Base-by-base conservation (phyloP, 2,329 filamentous ascomycete genomes). In the Mariannaea sp. region DNA sequence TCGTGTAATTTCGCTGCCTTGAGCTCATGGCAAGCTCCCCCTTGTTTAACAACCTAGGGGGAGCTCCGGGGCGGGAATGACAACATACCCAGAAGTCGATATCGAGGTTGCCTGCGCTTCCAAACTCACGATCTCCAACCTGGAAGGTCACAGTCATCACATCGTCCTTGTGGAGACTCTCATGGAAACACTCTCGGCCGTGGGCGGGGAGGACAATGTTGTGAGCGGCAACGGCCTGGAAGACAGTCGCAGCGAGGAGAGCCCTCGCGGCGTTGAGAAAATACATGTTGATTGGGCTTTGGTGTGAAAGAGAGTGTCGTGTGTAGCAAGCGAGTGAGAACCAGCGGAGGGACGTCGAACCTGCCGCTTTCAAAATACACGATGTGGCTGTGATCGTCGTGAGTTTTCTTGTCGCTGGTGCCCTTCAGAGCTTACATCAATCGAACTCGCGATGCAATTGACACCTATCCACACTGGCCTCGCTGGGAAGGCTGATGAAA, bases 101-200 rank as follows among this genome's bases (percentile, higher is more conserved):
- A 65, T 97, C 92, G 55, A 99, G 79, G 70, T 97, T 97, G 27
- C 93, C 93, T 53, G 92, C 92, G 46, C 89, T 90, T 45, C 93
- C 93, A 75, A 96, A 97, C 73, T 99, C 94, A 64, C 93, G 82
- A 73, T 99, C 94, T 70, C 94, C 94, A 54, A 97, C 93, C 78
- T 97, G 94, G 81, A 95, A 99, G 24, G 92, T 96, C 55, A 99
- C 92, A 7, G 92, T 97, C 94, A 99, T 99, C 75, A 88, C 90
- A 79, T 99, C 94, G 74, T 96, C 94, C 72, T 83, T 85, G 79
- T 96, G 93, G 55, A 99, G 85, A 66, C 80, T 76, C 79, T 99
- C 94, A 80, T 96, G 90, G 82, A 97, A 99, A 80, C 94, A 99
- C 80, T 99, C 94, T 76, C 92, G 85, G 70, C 91, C 90, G 77